Conservation (phyloP, 441 rosid species). For the Biscutella auriculata region DNA sequence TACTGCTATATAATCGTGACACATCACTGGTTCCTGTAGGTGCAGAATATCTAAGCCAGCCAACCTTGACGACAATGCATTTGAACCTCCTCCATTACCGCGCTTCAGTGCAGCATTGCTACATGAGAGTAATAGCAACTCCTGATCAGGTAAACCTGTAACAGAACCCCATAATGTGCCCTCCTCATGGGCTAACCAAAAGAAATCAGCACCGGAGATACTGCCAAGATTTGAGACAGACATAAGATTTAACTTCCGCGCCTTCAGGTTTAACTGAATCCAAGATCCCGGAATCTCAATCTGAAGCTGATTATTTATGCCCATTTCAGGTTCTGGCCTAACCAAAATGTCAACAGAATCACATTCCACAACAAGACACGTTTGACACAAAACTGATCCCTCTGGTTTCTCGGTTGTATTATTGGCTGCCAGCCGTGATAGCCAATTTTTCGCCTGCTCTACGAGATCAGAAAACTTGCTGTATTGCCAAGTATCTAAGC, state of each 20-base stretch:
- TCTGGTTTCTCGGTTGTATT: slow-evolving; percentile 21
- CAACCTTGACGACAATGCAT: slow-evolving; percentile 66
- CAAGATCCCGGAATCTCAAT: slow-evolving; percentile 89
- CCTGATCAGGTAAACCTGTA: slow-evolving; percentile 44
- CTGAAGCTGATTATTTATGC: slow-evolving; percentile 49
- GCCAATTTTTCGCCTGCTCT: slow-evolving; percentile 39
- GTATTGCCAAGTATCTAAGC: slow-evolving; percentile 45
- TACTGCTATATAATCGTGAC: slow-evolving; percentile 43
- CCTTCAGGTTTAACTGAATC: slow-evolving; percentile 51
- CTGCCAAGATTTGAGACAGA: slow-evolving; percentile 75
- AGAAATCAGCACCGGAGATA: slow-evolving; percentile 44
- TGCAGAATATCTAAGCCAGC: slow-evolving; percentile 83
- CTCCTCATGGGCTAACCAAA: slow-evolving; percentile 80
- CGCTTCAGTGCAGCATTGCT: slow-evolving; percentile 77
- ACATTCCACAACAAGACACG: slow-evolving; percentile 65
- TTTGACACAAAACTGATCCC: slow-evolving; percentile 34
- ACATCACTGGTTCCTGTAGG: slow-evolving; percentile 52
- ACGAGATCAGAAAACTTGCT: slow-evolving; percentile 32
- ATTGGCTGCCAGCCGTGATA: slow-evolving; percentile 24
- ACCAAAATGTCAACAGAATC: slow-evolving; percentile 60
- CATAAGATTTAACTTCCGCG: slow-evolving; percentile 50
- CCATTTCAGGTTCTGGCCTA: slow-evolving; percentile 45
- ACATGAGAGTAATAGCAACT: slow-evolving; percentile 74
- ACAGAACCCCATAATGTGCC: slow-evolving; percentile 73
- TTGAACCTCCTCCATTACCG: slow-evolving; percentile 94